Conservation (phyloP, 2,329 filamentous ascomycete genomes). For the Penicillium olsonii region DNA sequence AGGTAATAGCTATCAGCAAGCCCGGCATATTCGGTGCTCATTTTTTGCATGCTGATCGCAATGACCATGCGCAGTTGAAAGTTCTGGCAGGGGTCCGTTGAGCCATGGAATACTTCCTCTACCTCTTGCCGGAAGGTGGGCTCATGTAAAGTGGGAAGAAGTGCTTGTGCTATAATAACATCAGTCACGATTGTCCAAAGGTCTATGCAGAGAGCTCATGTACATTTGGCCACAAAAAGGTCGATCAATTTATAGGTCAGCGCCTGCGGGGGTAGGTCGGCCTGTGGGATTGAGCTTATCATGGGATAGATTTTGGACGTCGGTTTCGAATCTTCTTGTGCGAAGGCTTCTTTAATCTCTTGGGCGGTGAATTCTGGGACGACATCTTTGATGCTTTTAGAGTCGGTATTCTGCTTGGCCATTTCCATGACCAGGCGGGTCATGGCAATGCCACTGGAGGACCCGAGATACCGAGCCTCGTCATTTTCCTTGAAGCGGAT, state of each 20-base stretch:
- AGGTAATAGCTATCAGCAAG: constrained; percentile 94
- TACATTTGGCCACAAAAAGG: constrained; percentile 82
- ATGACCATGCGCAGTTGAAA: constrained; percentile 90
- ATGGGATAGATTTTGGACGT: constrained; percentile 84
- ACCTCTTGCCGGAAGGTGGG: constrained; percentile 73
- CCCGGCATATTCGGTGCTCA: constrained; percentile 86
- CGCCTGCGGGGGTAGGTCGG: constrained; percentile 69
- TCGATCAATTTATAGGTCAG: constrained; percentile 79
- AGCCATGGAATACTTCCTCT: constrained; percentile 76
- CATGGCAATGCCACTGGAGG: constrained; percentile 94
- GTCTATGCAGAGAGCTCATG: constrained; percentile 1
- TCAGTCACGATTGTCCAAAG: constrained; percentile 16
- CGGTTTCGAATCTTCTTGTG: constrained; percentile 65
- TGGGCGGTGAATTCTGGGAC: constrained; percentile 73
- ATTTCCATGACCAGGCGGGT: constrained; percentile 94
- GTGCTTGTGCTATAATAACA: constrained; percentile 69
- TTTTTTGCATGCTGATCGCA: constrained; percentile 90
- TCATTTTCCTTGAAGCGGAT: constrained; percentile 83
- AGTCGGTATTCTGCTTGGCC: constrained; percentile 89
- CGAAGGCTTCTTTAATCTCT: constrained; percentile 68
- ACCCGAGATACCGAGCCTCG: constrained; percentile 86
- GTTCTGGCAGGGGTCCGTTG: constrained; percentile 76
- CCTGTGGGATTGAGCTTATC: constrained; percentile 80
- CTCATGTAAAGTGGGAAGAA: constrained; percentile 86
- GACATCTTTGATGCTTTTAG: constrained; percentile 87